Base-by-base conservation (phyloP, 768 basidiomycete genomes). In the Podaxis rugospora region DNA sequence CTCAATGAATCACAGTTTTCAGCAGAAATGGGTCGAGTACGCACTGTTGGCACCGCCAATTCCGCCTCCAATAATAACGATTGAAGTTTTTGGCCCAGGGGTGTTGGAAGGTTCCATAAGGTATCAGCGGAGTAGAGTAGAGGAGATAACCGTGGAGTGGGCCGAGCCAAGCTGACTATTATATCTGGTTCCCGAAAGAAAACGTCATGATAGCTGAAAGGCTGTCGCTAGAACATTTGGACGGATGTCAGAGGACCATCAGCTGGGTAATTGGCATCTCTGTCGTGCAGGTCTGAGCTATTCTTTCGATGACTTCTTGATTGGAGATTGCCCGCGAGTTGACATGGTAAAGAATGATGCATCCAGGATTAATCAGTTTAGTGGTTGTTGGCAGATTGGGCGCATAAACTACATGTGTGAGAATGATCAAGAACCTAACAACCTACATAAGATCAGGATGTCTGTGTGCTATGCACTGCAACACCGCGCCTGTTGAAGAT, bases 1-100 rank as follows among this genome's bases (percentile, higher is more conserved):
- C 7, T 4, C 11, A 18, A 11, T 14, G 28, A 36, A 35, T 4
- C 23, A 18, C 5, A 57, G 27, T 9, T 18, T 28, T 4, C 11
- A 7, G 27, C 4, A 6, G 9, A 42, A 27, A 36, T 18, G 16
- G 36, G 47, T 49, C 16, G 13, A 5, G 46, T 47, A 59, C 57
- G 46, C 42, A 57, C 57, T 51, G 23, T 59, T 36, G 23, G 49
- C 49, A 25, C 57, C 57, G 35, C 57, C 57, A 39, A 59, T 51
- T 3, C 50, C 57, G 21, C 57, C 57, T 3, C 49, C 50, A 27
- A 57, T 21, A 25, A 57, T 16, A n/a, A 50, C 46, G 35, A 57
- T 14, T 5, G 57, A 57, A 10, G 51, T 53, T 53, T 37, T 53
- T 11, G 35, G n/a, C 23, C 9, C 5, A 51, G 32, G 32, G 32